Conservation (phyloP, 1,284 basidiomycete species). For the Fistulinella cinereoalba region DNA sequence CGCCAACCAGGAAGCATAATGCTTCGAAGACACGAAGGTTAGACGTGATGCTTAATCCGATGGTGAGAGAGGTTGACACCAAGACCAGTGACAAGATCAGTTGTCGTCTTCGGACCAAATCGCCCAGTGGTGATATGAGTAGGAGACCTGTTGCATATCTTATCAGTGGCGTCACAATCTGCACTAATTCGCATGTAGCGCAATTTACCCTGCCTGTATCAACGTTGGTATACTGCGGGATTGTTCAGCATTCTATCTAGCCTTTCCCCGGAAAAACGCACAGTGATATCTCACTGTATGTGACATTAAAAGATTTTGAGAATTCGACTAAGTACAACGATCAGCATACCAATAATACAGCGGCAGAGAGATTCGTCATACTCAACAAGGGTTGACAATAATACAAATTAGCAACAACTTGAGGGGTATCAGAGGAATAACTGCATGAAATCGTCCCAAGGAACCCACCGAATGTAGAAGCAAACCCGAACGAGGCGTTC, state of each 20-base stretch:
- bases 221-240: slow-evolving; percentile 45
- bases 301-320: slow-evolving; percentile 52
- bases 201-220: slow-evolving; percentile 46
- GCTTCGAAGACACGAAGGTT: slow-evolving; percentile 51
- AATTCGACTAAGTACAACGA: slow-evolving; percentile 45
- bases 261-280: slow-evolving; percentile 23
- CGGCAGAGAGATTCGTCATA: slow-evolving; percentile 24
- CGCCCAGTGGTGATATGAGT: slow-evolving; percentile 62
- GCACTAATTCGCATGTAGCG: not conserved
- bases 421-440: no score
- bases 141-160: slow-evolving; percentile 60
- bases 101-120: slow-evolving; percentile 60
- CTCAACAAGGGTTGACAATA: slow-evolving; percentile 73
- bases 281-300: slow-evolving; percentile 58
- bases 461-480: slow-evolving; percentile 48
- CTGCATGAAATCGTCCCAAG: no score
- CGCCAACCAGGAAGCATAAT: slow-evolving; percentile 56
- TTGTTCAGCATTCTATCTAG: not conserved
- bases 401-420: slow-evolving; percentile 64
- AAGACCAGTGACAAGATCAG: slow-evolving; percentile 49
- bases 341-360: slow-evolving; percentile 4
- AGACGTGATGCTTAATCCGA: slow-evolving; percentile 54
- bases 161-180: not conserved
- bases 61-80: slow-evolving; percentile 47
- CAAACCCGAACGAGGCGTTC: slow-evolving; percentile 64